Evolutionary conservation across 2,329 filamentous ascomycete species (phyloP).

Genomic region (Penicillium sp.): DNA sequence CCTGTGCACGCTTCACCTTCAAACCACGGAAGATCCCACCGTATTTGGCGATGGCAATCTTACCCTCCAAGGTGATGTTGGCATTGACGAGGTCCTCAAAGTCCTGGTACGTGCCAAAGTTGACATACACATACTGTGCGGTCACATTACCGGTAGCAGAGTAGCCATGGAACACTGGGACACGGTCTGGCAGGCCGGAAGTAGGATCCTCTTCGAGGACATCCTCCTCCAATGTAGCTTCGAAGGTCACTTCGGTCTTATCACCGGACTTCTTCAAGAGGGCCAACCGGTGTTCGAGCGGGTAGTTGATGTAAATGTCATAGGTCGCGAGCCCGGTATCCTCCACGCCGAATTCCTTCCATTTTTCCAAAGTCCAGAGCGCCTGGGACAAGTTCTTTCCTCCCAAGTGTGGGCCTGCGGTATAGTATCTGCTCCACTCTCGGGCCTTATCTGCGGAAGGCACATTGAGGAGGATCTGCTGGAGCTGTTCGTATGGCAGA

Average conservation of each 20-base stretch:
- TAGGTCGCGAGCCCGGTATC: slow-evolving; percentile 64
- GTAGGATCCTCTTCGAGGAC: slow-evolving; percentile 80
- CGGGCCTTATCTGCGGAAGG: slow-evolving; percentile 57
- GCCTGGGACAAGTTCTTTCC: slow-evolving; percentile 77
- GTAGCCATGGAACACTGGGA: slow-evolving; percentile 94
- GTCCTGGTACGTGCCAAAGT: slow-evolving; percentile 84
- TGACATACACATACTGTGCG: slow-evolving; percentile 80
- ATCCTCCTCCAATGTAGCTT: slow-evolving; percentile 81
- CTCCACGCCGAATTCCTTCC: slow-evolving; percentile 68
- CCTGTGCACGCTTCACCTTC: slow-evolving; percentile 89
- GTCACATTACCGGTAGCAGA: slow-evolving; percentile 91
- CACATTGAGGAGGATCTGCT: slow-evolving; percentile 54
- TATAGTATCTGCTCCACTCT: slow-evolving; percentile 78
- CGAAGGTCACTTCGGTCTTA: slow-evolving; percentile 63
- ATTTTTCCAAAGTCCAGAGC: slow-evolving; percentile 71
- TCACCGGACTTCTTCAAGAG: slow-evolving; percentile 55
- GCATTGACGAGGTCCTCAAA: slow-evolving; percentile 77
- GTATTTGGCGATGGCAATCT: slow-evolving; percentile 85
- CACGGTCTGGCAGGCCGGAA: slow-evolving; percentile 66
- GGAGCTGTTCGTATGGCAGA: slow-evolving; percentile 55
- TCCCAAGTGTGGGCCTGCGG: slow-evolving; percentile 71
- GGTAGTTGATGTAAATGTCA: slow-evolving; percentile 77
- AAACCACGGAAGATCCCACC: slow-evolving; percentile 83
- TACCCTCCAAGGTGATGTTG: slow-evolving; percentile 74
- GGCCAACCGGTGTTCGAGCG: slow-evolving; percentile 67